Evolutionary conservation across 176 grass and related monocot species (phyloP).

Genomic region (Aechmea fasciata): DNA sequence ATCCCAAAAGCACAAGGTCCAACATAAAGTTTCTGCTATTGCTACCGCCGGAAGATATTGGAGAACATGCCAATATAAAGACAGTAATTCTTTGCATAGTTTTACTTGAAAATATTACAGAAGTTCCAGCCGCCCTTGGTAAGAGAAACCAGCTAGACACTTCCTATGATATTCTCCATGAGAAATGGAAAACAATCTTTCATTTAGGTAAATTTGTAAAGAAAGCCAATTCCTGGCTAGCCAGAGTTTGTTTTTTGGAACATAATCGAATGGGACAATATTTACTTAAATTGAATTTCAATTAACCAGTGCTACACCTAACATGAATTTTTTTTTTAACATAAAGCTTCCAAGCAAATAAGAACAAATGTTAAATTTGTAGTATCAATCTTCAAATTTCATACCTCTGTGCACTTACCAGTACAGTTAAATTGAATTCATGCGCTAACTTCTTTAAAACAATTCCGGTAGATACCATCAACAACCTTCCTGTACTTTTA

Average conservation of each 20-base stretch:
- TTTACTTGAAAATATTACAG: no score
- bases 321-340: not conserved
- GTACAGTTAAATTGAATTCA: constrained; percentile 58
- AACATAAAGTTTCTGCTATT: no score
- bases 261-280: not conserved
- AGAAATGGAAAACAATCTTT: not conserved
- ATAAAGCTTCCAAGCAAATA: not conserved
- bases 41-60: no score
- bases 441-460: constrained; percentile 61
- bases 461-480: constrained; percentile 58
- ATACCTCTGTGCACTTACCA: constrained; percentile 26
- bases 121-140: no score
- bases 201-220: not conserved
- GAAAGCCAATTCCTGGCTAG: not conserved
- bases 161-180: not conserved
- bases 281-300: not conserved
- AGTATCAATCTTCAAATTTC: not conserved
- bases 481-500: constrained; percentile 43
- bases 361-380: not conserved
- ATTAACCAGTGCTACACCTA: not conserved
- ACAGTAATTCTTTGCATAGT: no score
- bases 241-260: not conserved
- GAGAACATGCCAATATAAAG: no score
- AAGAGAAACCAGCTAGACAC: not conserved
- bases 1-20: no score